These are phyloP conservation scores for Meyerozyma carpophila DNA, from an alignment of 1,139 yeast species.

Conservation along the genomic window DNA sequence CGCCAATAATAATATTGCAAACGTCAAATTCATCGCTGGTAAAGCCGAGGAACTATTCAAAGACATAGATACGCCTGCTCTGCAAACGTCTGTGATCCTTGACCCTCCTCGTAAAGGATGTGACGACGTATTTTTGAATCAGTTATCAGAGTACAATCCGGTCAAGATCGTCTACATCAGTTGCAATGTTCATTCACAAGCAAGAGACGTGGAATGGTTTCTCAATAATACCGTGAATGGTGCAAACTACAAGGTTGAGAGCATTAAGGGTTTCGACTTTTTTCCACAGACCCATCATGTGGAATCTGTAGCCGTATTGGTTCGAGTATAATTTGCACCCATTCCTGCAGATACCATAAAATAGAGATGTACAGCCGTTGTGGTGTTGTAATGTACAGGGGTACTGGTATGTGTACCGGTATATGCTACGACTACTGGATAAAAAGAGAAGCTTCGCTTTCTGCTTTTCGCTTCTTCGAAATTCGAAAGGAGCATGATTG, in stretches of 20 bases:
- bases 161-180: slow-evolving; percentile 86
- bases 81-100: slow-evolving; percentile 78
- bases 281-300: slow-evolving; percentile 98
- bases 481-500: no score
- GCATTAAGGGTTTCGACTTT: slow-evolving; percentile 90
- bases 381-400: no score
- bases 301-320: slow-evolving; percentile 86
- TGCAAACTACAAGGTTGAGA: slow-evolving; percentile 59
- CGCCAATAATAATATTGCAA: slow-evolving; percentile 60
- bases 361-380: no score
- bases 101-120: slow-evolving; percentile 99
- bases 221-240: slow-evolving; percentile 64
- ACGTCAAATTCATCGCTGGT: slow-evolving; percentile 83
- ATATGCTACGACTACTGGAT: no score
- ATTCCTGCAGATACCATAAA: neutral
- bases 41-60: slow-evolving; percentile 88
- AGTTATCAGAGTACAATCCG: slow-evolving; percentile 77
- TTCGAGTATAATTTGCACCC: neutral
- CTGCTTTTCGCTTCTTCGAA: no score
- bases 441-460: no score
- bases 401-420: no score
- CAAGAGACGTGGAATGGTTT: slow-evolving; percentile 85
- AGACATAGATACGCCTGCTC: slow-evolving; percentile 63
- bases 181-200: slow-evolving; percentile 97
- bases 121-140: slow-evolving; percentile 80